Evolutionary conservation across 371 early-diverging fungal genomes (phyloP).

Genomic region (Blyttiomyces sp.): DNA sequence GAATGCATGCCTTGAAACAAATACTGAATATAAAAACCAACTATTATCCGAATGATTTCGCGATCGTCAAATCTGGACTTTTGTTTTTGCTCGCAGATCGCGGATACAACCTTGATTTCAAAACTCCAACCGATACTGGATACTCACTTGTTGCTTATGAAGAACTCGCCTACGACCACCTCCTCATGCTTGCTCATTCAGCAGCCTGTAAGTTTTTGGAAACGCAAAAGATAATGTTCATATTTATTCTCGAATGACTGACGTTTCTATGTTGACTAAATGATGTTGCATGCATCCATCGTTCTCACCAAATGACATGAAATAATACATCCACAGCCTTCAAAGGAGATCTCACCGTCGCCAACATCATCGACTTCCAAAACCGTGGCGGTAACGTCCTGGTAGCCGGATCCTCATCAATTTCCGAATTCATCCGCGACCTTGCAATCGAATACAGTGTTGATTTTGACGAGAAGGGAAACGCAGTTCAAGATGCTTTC

Average conservation of each 20-base stretch:
- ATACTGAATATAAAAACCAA: background rate
- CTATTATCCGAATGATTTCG: background rate
- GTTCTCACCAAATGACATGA: background rate
- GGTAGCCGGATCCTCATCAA: constrained; percentile 59
- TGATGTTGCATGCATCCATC: background rate
- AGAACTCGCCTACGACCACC: constrained; percentile 62
- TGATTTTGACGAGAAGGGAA: constrained; percentile 68
- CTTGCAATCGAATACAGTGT: constrained; percentile 84
- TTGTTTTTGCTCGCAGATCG: constrained; percentile 51
- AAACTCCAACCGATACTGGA: constrained; percentile 40
- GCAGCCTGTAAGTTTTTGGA: constrained; percentile 48
- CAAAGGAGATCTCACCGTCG: constrained; percentile 30
- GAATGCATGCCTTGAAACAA: background rate
- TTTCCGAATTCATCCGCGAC: constrained; percentile 70
- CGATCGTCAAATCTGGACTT: constrained; percentile 1
- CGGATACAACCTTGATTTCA: constrained; percentile 56
- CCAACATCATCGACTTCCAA: constrained; percentile 72
- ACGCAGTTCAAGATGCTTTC: constrained; percentile 69
- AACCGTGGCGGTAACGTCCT: constrained; percentile 90
- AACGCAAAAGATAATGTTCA: background rate
- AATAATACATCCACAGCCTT: constrained; percentile 13
- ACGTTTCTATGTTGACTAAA: background rate
- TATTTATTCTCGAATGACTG: background rate
- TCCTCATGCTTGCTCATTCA: constrained; percentile 62
- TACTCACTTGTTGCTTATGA: constrained; percentile 49